Percentiles rank a stretch among this genome's conserved stretches.
These are phyloP conservation scores for Leccinum subrobustum DNA, from an alignment of 1,284 basidiomycete species.

Conservation along the genomic window DNA sequence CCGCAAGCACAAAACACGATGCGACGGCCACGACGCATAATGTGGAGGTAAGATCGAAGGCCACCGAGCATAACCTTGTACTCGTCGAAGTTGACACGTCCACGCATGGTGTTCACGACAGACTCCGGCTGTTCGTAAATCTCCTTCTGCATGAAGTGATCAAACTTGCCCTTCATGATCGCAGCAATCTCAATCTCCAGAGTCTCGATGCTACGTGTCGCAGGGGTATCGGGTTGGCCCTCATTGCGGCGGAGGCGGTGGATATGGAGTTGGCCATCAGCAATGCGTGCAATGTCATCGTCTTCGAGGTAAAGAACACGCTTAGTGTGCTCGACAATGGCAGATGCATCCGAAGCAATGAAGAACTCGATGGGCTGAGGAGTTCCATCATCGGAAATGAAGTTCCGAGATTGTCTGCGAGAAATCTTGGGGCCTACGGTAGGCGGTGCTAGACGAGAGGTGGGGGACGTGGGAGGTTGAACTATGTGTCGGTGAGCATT, in stretches of 20 bases:
- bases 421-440: conserved; percentile 78
- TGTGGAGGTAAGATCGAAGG: conserved; percentile 91
- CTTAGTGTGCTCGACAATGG: conserved; percentile 99
- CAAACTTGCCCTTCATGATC: conserved; percentile 99
- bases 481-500: conserved; percentile 36
- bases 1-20: conserved; percentile 98
- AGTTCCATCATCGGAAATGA: conserved; percentile 97
- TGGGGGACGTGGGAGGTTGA: conserved; percentile 49
- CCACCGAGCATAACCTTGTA: conserved; percentile 93
- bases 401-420: conserved; percentile 95
- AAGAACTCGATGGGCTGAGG: conserved; percentile 99
- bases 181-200: conserved; percentile 98
- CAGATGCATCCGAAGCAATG: conserved; percentile 95
- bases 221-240: conserved; percentile 53
- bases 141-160: conserved; percentile 99
- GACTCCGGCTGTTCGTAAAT: conserved; percentile 99
- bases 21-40: conserved; percentile 92
- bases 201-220: conserved; percentile 96
- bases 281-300: conserved; percentile 98
- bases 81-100: conserved; percentile 98
- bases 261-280: conserved; percentile 97
- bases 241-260: conserved; percentile 93
- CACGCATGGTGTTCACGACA: conserved; percentile 99
- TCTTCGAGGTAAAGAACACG: conserved; percentile 98
- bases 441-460: conserved; percentile 76